Evolutionary conservation across 106 monocot genomes (phyloP), one percentile per base, ranked within the genome.

Genomic region (Xerophyta viscosa): DNA sequence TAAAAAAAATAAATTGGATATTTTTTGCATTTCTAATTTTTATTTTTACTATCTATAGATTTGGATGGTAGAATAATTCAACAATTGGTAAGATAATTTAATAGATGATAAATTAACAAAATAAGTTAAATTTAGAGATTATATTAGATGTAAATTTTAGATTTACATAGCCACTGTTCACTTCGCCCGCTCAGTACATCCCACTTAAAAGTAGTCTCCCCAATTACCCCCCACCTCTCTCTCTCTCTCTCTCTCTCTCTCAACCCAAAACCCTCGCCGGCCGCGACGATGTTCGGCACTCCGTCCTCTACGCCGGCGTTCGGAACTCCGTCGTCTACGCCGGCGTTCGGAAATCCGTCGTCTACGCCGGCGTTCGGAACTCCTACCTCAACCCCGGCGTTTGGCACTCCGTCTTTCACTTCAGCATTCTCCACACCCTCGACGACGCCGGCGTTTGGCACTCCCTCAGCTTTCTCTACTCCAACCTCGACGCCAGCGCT

Each of bases 341-440:
- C 71, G 11, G 30, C 64, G 19, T 64, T 58, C 33, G 45, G 46
- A 14, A 56, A 54, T 18, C 46, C 54, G 0, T 39, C 67, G 0
- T 33, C 45, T 1, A 13, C 64, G 1, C 66, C 70, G 14, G 29
- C 57, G 11, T 76, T 69, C 31, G 68, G 61, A 8, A 72, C 76
- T 1, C 61, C 63, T 0, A 63, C 74, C 0, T 67, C 78, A 0
- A 49, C 68, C 0, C 65, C 68, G 17, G 50, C 53, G 6, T 78
- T 78, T 23, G 61, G 52, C 13, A 65, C 70, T 0, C 58, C 65
- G 1, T 57, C 66, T 6, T 37, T 46, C 6, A 44, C 65, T 2
- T 47, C 69, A 14, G 57, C 64, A 39, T 74, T 75, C 48, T 64
- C 51, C 1, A 64, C 71, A 0, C 64, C 74, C 0, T 66, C 70